A percentile compares a stretch with the other conserved stretches of the same genome.
Conservation (phyloP, 352 stramenopile species). For the Elongisporangium prolatum region DNA sequence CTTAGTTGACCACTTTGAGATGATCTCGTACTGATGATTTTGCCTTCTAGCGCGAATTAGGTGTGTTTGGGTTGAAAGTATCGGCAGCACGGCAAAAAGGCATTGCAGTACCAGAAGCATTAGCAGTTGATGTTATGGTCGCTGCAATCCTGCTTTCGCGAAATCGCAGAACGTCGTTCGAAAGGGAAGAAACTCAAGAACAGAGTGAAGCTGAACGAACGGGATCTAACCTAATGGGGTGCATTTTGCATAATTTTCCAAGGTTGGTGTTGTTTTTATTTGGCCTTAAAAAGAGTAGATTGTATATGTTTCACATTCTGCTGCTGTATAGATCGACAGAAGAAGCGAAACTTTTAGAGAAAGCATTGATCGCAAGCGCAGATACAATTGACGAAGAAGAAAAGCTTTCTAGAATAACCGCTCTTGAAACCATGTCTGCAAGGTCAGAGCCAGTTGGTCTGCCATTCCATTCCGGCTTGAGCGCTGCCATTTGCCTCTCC, state of each 20-base stretch:
- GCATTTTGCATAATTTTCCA: constrained; percentile 58
- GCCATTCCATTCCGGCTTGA: neutral
- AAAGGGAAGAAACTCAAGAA: neutral
- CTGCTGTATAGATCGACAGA: constrained; percentile 26
- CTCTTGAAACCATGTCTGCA: neutral
- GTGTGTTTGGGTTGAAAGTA: constrained; percentile 42
- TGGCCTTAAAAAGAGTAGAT: neutral
- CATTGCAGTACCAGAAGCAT: constrained; percentile 24
- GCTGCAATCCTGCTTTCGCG: constrained; percentile 22
- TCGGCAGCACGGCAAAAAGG: constrained; percentile 41
- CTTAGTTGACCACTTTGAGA: neutral
- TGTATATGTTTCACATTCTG: neutral
- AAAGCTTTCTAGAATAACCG: neutral
- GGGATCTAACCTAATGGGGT: constrained; percentile 10
- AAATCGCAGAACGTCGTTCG: neutral
- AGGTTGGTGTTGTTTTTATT: constrained; percentile 18
- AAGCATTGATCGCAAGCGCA: constrained; percentile 14
- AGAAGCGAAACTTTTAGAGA: constrained; percentile 55
- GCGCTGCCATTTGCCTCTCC: neutral
- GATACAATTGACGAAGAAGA: constrained; percentile 5
- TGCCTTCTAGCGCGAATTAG: constrained; percentile 39
- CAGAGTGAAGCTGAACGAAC: neutral
- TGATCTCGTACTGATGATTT: neutral
- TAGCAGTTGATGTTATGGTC: constrained; percentile 47
- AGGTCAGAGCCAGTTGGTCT: neutral